These are phyloP conservation scores for Chlamydomonas sp. DNA, from an alignment of 139 green algal genomes.

Conservation along the genomic window DNA sequence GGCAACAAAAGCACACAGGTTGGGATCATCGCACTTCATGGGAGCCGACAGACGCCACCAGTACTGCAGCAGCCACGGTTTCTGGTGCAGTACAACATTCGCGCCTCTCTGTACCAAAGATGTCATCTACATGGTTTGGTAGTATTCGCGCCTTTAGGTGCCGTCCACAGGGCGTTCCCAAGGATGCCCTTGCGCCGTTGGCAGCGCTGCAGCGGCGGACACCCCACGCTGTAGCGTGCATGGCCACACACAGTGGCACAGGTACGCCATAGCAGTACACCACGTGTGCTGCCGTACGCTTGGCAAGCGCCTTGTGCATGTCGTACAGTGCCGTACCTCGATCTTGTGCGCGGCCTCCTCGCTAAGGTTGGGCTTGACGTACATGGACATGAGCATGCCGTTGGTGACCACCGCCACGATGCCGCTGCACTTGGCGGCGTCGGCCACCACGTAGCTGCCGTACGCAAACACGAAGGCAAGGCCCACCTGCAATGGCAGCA, in stretches of 20 bases:
- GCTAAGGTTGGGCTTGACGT: conserved; percentile 68
- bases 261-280: background rate
- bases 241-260: background rate
- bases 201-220: no score
- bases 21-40: background rate
- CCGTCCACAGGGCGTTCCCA: no score
- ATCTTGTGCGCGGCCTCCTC: conserved; percentile 32
- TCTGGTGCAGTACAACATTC: no score
- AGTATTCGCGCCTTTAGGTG: no score
- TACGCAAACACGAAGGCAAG: conserved; percentile 67
- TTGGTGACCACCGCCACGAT: conserved; percentile 85
- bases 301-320: background rate
- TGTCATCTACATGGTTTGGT: no score
- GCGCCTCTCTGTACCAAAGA: no score
- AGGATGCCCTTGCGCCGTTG: no score
- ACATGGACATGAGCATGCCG: conserved; percentile 70
- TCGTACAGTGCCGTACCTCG: background rate
- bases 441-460: conserved; percentile 43
- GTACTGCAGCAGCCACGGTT: no score
- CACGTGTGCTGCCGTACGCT: background rate
- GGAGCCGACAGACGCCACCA: conserved; percentile 6
- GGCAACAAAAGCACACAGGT: no score
- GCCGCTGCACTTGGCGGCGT: conserved; percentile 37
- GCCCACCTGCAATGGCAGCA: conserved; percentile 44
- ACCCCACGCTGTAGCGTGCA: no score